Percentiles rank a stretch among this genome's conserved stretches.
Evolutionary conservation across 2,329 filamentous ascomycete genomes (phyloP).

Genomic region (Fusarium sp.): DNA sequence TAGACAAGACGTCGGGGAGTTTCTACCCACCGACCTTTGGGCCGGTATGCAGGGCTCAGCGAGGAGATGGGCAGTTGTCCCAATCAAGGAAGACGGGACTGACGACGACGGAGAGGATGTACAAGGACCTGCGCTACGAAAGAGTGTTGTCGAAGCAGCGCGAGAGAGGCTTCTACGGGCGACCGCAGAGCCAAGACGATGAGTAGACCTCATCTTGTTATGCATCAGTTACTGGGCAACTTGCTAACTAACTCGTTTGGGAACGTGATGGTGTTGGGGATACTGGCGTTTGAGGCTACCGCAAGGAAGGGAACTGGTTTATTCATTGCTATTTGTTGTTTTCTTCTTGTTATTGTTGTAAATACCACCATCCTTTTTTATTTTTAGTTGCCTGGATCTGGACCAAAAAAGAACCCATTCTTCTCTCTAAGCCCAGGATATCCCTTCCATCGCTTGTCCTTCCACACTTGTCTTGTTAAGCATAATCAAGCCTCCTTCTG

Average conservation of each 20-base stretch:
- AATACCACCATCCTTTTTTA: constrained; percentile 11
- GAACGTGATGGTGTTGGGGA: constrained; percentile 18
- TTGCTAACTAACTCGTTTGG: neutral
- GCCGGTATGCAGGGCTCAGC: constrained; percentile 75
- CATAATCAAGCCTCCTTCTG: neutral
- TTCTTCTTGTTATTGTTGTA: neutral
- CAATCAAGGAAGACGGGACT: constrained; percentile 45
- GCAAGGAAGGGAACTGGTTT: neutral
- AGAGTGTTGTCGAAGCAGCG: constrained; percentile 44
- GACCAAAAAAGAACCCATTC: neutral
- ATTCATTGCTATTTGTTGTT: neutral
- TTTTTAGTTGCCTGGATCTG: neutral
- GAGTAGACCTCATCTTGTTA: neutral
- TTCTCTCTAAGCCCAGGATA: neutral
- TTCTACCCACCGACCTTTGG: constrained; percentile 90
- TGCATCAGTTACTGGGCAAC: neutral
- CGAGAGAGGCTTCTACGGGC: constrained; percentile 31
- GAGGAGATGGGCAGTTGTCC: constrained; percentile 63
- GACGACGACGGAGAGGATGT: constrained; percentile 18
- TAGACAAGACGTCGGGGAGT: constrained; percentile 84
- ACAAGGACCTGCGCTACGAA: constrained; percentile 26
- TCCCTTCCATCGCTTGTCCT: neutral
- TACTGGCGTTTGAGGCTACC: neutral
- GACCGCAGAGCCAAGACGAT: constrained; percentile 22
- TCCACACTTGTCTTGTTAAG: neutral